These are phyloP conservation scores for Pseudisothecium myosuroides DNA, from an alignment of 225 moss, liverwort and hornwort species.

Conservation along the genomic window DNA sequence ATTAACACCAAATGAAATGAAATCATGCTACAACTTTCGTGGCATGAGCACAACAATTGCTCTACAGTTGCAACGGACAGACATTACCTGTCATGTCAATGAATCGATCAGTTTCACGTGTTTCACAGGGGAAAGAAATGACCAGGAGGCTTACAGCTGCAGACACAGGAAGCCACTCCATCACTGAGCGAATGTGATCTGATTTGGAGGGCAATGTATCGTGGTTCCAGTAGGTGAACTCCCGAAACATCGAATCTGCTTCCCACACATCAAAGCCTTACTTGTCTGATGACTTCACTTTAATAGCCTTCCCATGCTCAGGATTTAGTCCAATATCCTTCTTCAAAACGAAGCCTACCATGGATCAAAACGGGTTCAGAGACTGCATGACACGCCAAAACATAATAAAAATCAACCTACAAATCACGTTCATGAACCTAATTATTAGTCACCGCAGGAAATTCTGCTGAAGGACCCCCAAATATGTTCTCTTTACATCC, in stretches of 20 bases:
- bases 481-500: neutral
- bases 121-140: neutral
- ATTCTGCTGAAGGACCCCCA: neutral
- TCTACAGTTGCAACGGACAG: neutral
- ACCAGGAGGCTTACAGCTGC: slow-evolving; percentile 20
- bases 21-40: neutral
- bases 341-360: slow-evolving; percentile 36
- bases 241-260: slow-evolving; percentile 24
- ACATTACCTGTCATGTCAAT: neutral
- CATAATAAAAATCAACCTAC: neutral
- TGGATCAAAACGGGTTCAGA: neutral
- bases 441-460: neutral
- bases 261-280: slow-evolving; percentile 40
- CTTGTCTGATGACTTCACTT: neutral
- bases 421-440: neutral
- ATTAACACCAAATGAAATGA: neutral
- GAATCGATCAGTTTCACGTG: neutral
- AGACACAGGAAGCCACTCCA: slow-evolving; percentile 55
- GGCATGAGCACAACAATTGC: neutral
- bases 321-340: slow-evolving; percentile 1
- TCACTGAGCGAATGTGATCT: slow-evolving; percentile 30
- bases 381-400: neutral
- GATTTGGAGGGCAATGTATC: slow-evolving; percentile 45
- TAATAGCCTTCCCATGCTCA: neutral
- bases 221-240: slow-evolving; percentile 52